These are phyloP conservation scores for Leccinum fuscescens DNA, from an alignment of 1,284 basidiomycete genomes.

Conservation along the genomic window DNA sequence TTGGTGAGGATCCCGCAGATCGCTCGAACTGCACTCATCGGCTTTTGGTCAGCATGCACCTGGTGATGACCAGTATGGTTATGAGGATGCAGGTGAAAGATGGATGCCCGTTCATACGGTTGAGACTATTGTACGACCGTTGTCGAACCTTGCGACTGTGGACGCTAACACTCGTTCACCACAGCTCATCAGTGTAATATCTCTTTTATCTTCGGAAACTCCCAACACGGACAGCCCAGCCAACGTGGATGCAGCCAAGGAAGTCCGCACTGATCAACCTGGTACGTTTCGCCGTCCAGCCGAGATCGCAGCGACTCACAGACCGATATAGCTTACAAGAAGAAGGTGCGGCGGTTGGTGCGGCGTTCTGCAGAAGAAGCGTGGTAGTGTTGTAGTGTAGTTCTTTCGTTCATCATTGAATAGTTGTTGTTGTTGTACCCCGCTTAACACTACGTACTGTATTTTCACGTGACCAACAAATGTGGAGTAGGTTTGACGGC, in stretches of 20 bases:
- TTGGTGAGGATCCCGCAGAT: conserved; percentile 54
- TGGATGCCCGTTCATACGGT: conserved; percentile 98
- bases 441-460: neutral
- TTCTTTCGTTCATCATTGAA: conserved; percentile 14
- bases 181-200: conserved; percentile 95
- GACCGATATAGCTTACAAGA: conserved; percentile 68
- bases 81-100: conserved; percentile 95
- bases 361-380: conserved; percentile 85
- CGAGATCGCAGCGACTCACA: conserved; percentile 4
- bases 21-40: conserved; percentile 3
- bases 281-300: conserved; percentile 41
- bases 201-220: conserved; percentile 87
- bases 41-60: conserved; percentile 74
- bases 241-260: conserved; percentile 95
- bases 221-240: conserved; percentile 96
- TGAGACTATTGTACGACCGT: conserved; percentile 88
- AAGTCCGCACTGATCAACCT: conserved; percentile 73
- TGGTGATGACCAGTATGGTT: conserved; percentile 96
- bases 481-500: neutral
- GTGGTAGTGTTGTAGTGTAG: conserved; percentile 37
- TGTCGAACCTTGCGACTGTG: neutral
- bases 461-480: conserved; percentile 23
- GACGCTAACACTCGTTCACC: conserved; percentile 8
- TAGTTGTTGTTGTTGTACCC: conserved; percentile 15
- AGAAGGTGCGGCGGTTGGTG: conserved; percentile 87